Percentiles rank a stretch among this genome's conserved stretches.
Conservation (phyloP, 495 filamentous ascomycete species). For the Cryomyces minteri region DNA sequence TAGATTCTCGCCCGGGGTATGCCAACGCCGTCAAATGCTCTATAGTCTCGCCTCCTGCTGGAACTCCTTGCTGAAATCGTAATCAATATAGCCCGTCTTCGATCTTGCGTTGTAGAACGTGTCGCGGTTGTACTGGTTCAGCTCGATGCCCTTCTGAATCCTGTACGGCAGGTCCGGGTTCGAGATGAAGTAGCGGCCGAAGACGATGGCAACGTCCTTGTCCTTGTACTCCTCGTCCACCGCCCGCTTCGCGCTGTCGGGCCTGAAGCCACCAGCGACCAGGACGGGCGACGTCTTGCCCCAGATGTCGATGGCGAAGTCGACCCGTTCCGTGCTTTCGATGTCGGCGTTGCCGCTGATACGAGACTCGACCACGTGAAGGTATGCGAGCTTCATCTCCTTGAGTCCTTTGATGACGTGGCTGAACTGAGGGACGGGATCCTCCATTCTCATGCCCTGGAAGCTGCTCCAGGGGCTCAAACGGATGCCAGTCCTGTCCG, state of each 20-base stretch:
- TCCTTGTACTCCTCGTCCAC: slow-evolving; percentile 35
- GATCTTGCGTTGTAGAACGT: slow-evolving; percentile 37
- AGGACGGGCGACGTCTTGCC: slow-evolving; percentile 34
- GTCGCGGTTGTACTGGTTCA: slow-evolving; percentile 25
- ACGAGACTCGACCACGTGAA: slow-evolving; percentile 43
- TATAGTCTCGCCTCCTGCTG: neutral
- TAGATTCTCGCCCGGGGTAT: too few species aligned
- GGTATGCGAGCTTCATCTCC: slow-evolving; percentile 39
- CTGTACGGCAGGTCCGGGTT: slow-evolving; percentile 55
- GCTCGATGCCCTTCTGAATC: slow-evolving; percentile 33
- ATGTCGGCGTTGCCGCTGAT: slow-evolving; percentile 27
- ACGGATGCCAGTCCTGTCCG: slow-evolving; percentile 40
- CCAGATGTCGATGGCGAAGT: slow-evolving; percentile 33
- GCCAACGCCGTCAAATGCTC: neutral
- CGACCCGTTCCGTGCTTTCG: slow-evolving; percentile 27
- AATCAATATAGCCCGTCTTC: slow-evolving; percentile 44
- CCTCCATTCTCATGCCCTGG: slow-evolving; percentile 49
- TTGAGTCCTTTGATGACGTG: slow-evolving; percentile 34
- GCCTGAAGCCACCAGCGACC: slow-evolving; percentile 38
- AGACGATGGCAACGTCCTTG: slow-evolving; percentile 29
- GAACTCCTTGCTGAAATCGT: slow-evolving; percentile 39
- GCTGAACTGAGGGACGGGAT: slow-evolving; percentile 43
- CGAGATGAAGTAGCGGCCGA: slow-evolving; percentile 47
- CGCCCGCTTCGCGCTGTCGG: slow-evolving; percentile 27
- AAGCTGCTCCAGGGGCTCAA: slow-evolving; percentile 45